Evolutionary conservation across 2,329 filamentous ascomycete genomes (phyloP), one percentile per base, ranked within the genome.

Genomic region (Elsinoe necatrix): DNA sequence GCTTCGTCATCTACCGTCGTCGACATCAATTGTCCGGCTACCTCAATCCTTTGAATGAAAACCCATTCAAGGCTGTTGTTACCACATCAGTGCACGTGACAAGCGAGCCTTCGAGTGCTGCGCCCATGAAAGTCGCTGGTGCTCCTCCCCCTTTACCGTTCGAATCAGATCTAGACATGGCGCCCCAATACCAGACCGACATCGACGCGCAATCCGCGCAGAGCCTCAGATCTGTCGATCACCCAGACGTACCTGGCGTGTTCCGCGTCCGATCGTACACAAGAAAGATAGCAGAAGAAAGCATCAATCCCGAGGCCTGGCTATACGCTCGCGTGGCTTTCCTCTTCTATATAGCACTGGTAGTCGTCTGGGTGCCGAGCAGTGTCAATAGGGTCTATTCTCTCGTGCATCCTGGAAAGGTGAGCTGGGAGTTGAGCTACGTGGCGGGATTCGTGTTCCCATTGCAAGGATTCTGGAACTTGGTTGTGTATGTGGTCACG

Each of bases 341-440:
- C 60, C 59, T 75, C 35, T 70, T 73, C 64, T 70, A 71, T 57
- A 58, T 73, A 42, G 72, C 73, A 6, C 61, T 75, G 45, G 62
- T 74, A 18, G 63, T 76, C 54, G 72, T 73, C 58, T 72, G 75
- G 67, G 42, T 57, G 11, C 55, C 55, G 14, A 34, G 25, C 4
- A 57, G 55, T 35, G 42, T 57, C 21, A 57, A 57, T 21, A 50
- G 55, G 5, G 29, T 57, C 23, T 57, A 57, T 29, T 50, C 55
- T 14, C 34, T 57, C 16, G 55, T 35, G 1, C 5, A 31, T 9
- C 55, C 55, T 2, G 34, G 41, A 1, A 37, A 42, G 11, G 27
- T 57, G 11, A 57, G 50, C 29, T 57, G 48, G 35, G 45, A 18
- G 11, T 23, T 57, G 18, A 57, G 50, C n/a, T 52, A 52, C 35